phyloP scores from a whole-genome alignment of 2,329 filamentous ascomycete species.

The Arachnopeziza araneosa region DNA sequence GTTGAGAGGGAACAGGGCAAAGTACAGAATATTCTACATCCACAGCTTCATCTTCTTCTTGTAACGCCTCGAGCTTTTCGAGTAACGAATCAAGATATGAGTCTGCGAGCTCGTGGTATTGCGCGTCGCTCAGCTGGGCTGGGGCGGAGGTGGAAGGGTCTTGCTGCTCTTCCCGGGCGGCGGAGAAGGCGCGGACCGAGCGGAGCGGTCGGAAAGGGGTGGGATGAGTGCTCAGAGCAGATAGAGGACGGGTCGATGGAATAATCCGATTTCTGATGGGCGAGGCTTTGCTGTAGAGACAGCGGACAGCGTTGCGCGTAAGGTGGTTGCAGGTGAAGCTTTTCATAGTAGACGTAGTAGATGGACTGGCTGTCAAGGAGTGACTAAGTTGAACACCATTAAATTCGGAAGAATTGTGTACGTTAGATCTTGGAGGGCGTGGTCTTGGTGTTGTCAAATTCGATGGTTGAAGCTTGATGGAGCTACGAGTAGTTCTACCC shows the following conservation, averaged over 20 bases:
- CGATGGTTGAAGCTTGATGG: neutral
- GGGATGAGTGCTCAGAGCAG: neutral
- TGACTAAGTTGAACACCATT: neutral
- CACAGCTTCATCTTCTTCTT: slow-evolving; percentile 68
- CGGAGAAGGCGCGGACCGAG: slow-evolving; percentile 2
- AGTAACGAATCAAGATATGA: slow-evolving; percentile 59
- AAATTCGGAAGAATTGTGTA: neutral
- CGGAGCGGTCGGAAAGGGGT: neutral
- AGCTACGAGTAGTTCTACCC: too few species aligned
- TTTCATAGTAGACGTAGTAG: neutral
- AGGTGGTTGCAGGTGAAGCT: neutral
- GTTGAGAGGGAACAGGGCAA: slow-evolving; percentile 32
- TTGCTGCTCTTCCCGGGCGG: too few species aligned
- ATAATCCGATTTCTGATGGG: neutral
- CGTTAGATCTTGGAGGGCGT: neutral
- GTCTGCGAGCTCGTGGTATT: slow-evolving; percentile 77
- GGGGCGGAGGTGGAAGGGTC: slow-evolving; percentile 39
- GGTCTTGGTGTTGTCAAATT: neutral
- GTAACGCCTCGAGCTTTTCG: slow-evolving; percentile 61
- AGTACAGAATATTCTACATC: slow-evolving; percentile 84
- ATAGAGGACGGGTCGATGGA: neutral
- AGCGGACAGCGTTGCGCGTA: neutral
- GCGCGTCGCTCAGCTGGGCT: slow-evolving; percentile 58
- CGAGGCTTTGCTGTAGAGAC: neutral
- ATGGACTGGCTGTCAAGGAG: neutral